Base-by-base conservation (phyloP, 495 filamentous ascomycete genomes). In the Penicillium soppii region DNA sequence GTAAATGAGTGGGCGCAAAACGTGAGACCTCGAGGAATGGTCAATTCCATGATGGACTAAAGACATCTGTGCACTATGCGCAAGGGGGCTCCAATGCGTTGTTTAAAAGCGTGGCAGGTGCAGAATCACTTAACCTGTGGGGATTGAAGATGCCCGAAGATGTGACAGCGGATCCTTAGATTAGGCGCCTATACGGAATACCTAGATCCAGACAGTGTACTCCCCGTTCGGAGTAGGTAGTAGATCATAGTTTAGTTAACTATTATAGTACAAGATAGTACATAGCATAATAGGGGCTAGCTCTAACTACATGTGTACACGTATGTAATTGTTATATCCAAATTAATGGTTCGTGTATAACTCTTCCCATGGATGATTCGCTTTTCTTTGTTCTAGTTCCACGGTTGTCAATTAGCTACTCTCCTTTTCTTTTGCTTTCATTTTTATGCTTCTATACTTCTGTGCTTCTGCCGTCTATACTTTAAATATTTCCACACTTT, bases 91-190 rank as follows among this genome's bases (percentile, higher is more conserved):
- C 35, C 37, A 42, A 58, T 66, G 67, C 58, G 70, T 57, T 67
- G 70, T 65, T 63, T 33, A 13, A 64, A 57, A 68, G 67, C 70
- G 67, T 73, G 68, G 70, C 65, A 67, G 61, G 63, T 73, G 67
- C 67, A 66, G 65, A 51, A 63, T 56, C 33, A 44, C 39, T 45
- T 21, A 52, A 59, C 48, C 53, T 65, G 44, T 50, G 56, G 50
- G 50, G 53, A 62, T 63, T 58, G 46, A 43, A 42, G 56, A n/a
- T 49, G 46, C 52, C 44, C 51, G 58, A 66, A 52, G 69, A 64
- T 68, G 68, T 69, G 69, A 73, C 67, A 69, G 67, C 63, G 62
- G 70, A 69, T 68, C 60, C 56, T 56, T 44, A 59, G 37, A 41
- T 52, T 67, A 63, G 54, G 55, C 61, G 58, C 61, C 53, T 56